phyloP scores from a whole-genome alignment of 1,284 basidiomycete genomes.

The Leccinum solheimii region DNA sequence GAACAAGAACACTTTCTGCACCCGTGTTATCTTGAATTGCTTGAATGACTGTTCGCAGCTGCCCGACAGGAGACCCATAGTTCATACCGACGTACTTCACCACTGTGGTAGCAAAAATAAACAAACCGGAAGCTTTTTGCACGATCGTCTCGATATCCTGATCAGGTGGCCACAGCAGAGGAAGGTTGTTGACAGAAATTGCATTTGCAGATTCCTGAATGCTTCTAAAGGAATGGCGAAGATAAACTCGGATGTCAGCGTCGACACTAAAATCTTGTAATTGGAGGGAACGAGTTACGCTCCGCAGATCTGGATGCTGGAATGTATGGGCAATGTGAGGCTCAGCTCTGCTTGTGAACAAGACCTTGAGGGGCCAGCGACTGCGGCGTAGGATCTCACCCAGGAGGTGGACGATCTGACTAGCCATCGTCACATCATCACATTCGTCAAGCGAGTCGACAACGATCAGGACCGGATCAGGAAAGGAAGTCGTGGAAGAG shows the following conservation, averaged over 20 bases:
- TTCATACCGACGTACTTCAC: slow-evolving; percentile 25
- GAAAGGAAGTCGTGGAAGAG: slow-evolving; percentile 9
- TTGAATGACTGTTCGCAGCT: slow-evolving; percentile 14
- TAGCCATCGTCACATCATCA: slow-evolving; percentile 17
- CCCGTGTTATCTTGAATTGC: slow-evolving; percentile 3
- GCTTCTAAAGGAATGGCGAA: slow-evolving; percentile 17
- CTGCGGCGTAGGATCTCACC: slow-evolving; percentile 6
- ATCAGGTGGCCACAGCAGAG: slow-evolving; percentile 22
- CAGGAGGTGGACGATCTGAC: slow-evolving; percentile 20
- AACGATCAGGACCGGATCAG: slow-evolving; percentile 18
- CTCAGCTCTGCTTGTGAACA: slow-evolving; percentile 24
- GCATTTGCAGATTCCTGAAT: slow-evolving; percentile 3
- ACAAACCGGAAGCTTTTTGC: slow-evolving; percentile 27
- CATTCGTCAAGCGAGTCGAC: slow-evolving; percentile 28
- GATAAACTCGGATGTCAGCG: slow-evolving; percentile 24
- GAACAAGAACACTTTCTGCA: slow-evolving; percentile 10
- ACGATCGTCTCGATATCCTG: slow-evolving; percentile 21
- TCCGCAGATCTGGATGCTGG: slow-evolving; percentile 11
- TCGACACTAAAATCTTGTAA: slow-evolving; percentile 20
- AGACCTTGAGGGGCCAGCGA: slow-evolving; percentile 17
- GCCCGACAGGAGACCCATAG: slow-evolving; percentile 12
- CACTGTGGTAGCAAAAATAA: slow-evolving; percentile 33
- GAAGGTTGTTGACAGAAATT: not conserved
- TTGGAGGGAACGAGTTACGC: slow-evolving; percentile 5
- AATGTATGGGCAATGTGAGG: slow-evolving; percentile 18